Evolutionary conservation across 352 stramenopile genomes (phyloP).

Genomic region (Pythium volutum): DNA sequence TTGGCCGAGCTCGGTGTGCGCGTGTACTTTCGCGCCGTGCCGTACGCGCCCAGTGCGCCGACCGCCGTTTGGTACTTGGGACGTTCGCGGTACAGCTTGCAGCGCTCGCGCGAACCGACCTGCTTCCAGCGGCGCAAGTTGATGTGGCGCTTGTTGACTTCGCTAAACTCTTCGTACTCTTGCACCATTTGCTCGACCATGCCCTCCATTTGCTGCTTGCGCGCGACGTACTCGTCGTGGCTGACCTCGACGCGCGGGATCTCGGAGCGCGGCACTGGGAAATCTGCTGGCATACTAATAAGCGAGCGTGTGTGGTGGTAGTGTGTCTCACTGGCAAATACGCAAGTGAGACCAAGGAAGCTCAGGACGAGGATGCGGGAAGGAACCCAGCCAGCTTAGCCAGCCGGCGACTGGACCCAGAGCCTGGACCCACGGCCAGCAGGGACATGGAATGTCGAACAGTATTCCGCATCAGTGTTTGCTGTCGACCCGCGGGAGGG

Average conservation of each 20-base stretch:
- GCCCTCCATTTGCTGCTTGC: conserved; percentile 23
- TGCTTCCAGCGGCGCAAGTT: conserved; percentile 27
- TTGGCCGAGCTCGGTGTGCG: not conserved
- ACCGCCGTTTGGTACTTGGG: conserved; percentile 21
- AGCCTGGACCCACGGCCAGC: no score
- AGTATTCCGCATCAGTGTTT: no score
- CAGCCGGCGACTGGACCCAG: not conserved
- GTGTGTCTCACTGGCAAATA: not conserved
- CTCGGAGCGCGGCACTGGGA: conserved; percentile 33
- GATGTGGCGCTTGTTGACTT: conserved; percentile 25
- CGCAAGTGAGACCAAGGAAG: conserved; percentile 9
- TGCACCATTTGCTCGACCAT: conserved; percentile 36
- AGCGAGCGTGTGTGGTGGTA: not conserved
- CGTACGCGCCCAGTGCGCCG: conserved; percentile 11
- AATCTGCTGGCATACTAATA: conserved; percentile 28
- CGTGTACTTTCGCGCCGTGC: conserved; percentile 2
- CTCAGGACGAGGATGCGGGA: not conserved
- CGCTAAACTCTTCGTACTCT: conserved; percentile 28
- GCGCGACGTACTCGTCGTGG: conserved; percentile 19
- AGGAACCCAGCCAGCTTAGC: no score
- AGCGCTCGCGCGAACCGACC: conserved; percentile 19
- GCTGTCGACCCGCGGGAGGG: no score
- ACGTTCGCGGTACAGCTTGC: conserved; percentile 26
- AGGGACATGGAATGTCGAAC: no score
- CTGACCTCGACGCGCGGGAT: conserved; percentile 26